Percentiles rank a stretch among this genome's conserved stretches.
These are phyloP conservation scores for Candida khao-thaluensis DNA, from an alignment of 805 yeast species.

Conservation along the genomic window DNA sequence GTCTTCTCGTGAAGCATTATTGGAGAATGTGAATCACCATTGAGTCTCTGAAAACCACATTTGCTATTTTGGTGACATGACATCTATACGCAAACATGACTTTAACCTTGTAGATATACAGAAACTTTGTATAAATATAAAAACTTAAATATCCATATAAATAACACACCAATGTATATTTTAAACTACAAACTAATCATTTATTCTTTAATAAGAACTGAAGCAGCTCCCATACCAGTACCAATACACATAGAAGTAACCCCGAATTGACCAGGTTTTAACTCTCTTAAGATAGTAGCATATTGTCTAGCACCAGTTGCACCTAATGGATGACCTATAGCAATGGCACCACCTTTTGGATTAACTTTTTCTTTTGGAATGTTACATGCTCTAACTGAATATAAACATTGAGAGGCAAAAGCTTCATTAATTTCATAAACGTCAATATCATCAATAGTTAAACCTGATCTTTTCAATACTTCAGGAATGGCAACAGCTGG, in stretches of 20 bases:
- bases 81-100: too few relatives aligned
- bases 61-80: too few relatives aligned
- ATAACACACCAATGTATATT: not conserved
- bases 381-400: conserved; percentile 62
- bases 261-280: conserved; percentile 78
- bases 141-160: too few relatives aligned
- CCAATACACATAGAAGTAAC: conserved; percentile 97
- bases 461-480: conserved; percentile 60
- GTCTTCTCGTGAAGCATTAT: too few relatives aligned
- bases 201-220: conserved; percentile 76
- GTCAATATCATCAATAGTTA: conserved; percentile 63
- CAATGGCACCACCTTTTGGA: conserved; percentile 96
- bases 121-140: too few relatives aligned
- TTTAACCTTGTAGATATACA: too few relatives aligned
- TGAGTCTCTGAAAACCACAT: too few relatives aligned
- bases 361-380: conserved; percentile 65
- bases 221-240: conserved; percentile 98
- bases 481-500: conserved; percentile 95
- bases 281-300: conserved; percentile 81
- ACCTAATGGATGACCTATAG: conserved; percentile 85
- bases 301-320: conserved; percentile 81
- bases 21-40: too few relatives aligned
- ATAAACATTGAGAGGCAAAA: conserved; percentile 91
- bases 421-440: conserved; percentile 94
- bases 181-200: not conserved